Base-by-base conservation (phyloP, 1,139 yeast species). In the Blastobotrys illinoisensis region DNA sequence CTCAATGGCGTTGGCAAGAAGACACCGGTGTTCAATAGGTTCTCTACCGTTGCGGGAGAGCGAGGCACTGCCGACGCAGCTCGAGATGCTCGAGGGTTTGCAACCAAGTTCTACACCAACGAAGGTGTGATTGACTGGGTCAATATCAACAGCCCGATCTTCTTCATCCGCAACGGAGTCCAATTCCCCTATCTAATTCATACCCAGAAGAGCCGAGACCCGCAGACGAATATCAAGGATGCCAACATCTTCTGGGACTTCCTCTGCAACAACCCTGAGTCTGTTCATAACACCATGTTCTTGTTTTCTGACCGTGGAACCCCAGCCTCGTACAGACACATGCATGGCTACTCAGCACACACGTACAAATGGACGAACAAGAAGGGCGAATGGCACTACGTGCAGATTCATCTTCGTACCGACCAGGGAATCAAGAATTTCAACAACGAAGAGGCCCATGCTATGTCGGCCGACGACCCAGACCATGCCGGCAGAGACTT, bases 11-110 rank as follows among this genome's bases (percentile, higher is more conserved):
- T 83, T 52, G 95, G 95, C 65, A 85, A 85, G 74, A 85, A 83
- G 74, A 85, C 90, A 63, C 79, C 78, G 64, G 76, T 82, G 61
- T 78, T 86, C 64, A 80, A 88, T 53, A 79, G 95, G 68, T 87
- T 87, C 74, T 85, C 93, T 62, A 86, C 95, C 49, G 95, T 87
- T 54, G 95, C 93, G 63, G 95, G 95, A 61, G 95, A 87, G 73
- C 72, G 74, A 54, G 95, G 93, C 55, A 80, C 89, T 49, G 83
- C 95, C 40, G 95, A 87, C 70, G 76, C 91, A 47, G 91, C 88
- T 47, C 83, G 95, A 74, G 95, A 87, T 70, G 95, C 95, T 61
- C 80, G 95, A 73, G 95, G 95, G 26, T 86, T 86, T 71, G 77
- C 93, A 53, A 81, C 84, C 63, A 87, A 87, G 74, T 78, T 87